phyloP scores from a whole-genome alignment of 2,329 filamentous ascomycete species.

The Aspergillus pseudotamarii region DNA sequence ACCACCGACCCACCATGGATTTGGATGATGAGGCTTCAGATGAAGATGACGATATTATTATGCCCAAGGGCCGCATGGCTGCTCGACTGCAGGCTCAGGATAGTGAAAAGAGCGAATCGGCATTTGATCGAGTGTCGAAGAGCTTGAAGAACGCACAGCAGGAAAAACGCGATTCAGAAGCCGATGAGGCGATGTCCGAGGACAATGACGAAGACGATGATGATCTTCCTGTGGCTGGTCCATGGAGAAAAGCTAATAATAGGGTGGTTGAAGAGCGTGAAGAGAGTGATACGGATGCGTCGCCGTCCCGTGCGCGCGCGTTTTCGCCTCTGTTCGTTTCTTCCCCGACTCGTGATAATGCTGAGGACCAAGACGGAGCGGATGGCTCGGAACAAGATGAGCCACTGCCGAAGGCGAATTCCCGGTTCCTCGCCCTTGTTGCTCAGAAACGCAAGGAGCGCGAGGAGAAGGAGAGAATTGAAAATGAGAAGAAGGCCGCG shows the following conservation, averaged over 20 bases:
- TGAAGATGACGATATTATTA: conserved; percentile 53
- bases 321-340: conserved; percentile 51
- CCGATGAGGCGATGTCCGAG: conserved; percentile 24
- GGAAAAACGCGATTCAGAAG: conserved; percentile 16
- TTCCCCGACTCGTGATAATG: conserved; percentile 26
- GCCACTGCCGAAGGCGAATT: conserved; percentile 46
- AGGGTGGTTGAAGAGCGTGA: conserved; percentile 32
- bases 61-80: conserved; percentile 66
- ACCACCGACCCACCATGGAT: conserved; percentile 5
- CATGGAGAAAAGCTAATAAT: conserved; percentile 34
- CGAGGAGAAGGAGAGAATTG: conserved; percentile 64
- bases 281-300: conserved; percentile 29
- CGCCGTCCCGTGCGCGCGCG: conserved; percentile 29
- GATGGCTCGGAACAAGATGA: conserved; percentile 26
- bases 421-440: conserved; percentile 71
- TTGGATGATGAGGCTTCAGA: conserved; percentile 32
- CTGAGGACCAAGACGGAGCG: conserved; percentile 16
- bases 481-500: conserved; percentile 45
- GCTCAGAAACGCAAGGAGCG: conserved; percentile 73
- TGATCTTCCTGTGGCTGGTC: conserved; percentile 33
- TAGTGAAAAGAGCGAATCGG: conserved; percentile 24
- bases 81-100: conserved; percentile 60
- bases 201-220: conserved; percentile 28
- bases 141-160: conserved; percentile 23
- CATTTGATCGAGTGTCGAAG: conserved; percentile 45